These are phyloP conservation scores for Macaranga tanarius DNA, from an alignment of 441 rosid genomes.

Conservation along the genomic window DNA sequence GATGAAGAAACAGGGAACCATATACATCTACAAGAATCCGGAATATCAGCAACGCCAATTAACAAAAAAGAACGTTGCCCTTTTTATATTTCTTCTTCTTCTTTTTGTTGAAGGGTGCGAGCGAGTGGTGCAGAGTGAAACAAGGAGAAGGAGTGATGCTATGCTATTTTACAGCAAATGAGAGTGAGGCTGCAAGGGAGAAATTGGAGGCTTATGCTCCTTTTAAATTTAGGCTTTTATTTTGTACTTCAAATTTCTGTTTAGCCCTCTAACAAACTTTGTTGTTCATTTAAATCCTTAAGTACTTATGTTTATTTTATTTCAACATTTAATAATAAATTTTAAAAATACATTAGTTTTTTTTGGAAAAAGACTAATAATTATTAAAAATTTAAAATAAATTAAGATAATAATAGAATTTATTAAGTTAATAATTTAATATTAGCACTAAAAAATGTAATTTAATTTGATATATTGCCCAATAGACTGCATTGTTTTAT, in stretches of 20 bases:
- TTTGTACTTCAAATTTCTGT: not conserved
- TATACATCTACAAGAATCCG: not conserved
- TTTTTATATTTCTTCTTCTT: not conserved
- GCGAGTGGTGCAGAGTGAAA: slow-evolving; percentile 6
- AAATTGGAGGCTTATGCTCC: not conserved
- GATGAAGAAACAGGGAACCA: not conserved
- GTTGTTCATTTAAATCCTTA: not conserved
- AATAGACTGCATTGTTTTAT: too few species aligned
- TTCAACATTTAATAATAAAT: too few species aligned
- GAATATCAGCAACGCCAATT: not conserved
- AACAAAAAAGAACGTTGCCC: not conserved
- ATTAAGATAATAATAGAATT: too few species aligned
- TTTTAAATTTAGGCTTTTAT: not conserved
- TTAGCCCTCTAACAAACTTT: not conserved
- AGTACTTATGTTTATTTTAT: too few species aligned
- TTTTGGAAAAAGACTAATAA: too few species aligned
- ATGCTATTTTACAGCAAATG: not conserved
- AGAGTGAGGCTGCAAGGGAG: too few species aligned
- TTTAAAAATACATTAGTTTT: too few species aligned
- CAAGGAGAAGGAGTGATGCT: not conserved
- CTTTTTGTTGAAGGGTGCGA: too few species aligned
- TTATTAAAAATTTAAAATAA: too few species aligned
- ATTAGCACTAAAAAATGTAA: too few species aligned
- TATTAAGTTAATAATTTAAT: too few species aligned
- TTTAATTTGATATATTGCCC: too few species aligned